Percentiles rank a stretch among this genome's conserved stretches.
These are phyloP conservation scores for Kodamaea sagamina DNA, from an alignment of 805 yeast genomes.

Conservation along the genomic window DNA sequence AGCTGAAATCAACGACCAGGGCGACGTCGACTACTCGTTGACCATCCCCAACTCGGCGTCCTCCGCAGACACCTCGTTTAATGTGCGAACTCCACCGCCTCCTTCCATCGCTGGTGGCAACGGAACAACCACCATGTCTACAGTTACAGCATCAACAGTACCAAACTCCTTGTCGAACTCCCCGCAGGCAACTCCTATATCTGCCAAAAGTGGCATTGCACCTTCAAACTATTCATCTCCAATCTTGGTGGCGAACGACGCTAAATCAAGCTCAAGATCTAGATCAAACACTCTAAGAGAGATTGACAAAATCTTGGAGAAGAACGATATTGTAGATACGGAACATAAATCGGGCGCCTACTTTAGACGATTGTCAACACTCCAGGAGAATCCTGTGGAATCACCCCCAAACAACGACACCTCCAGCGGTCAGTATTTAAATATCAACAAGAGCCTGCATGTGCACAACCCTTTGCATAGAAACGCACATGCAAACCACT, in stretches of 20 bases:
- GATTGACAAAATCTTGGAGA: conserved; percentile 37
- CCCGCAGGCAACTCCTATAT: conserved; percentile 5
- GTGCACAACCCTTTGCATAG: background rate
- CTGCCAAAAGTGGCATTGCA: conserved; percentile 4
- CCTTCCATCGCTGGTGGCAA: conserved; percentile 19
- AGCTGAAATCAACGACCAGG: conserved; percentile 1
- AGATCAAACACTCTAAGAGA: conserved; percentile 41
- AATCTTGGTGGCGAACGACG: background rate
- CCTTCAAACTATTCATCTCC: conserved; percentile 6
- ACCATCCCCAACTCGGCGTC: conserved; percentile 29
- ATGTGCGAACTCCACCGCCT: conserved; percentile 20
- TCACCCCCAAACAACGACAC: background rate
- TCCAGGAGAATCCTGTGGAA: conserved; percentile 52
- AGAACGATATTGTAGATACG: conserved; percentile 39
- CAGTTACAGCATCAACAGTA: conserved; percentile 15
- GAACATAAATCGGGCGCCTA: conserved; percentile 61
- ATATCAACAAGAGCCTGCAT: background rate
- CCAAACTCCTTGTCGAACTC: conserved; percentile 14
- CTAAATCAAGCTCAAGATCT: conserved; percentile 21
- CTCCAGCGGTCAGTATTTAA: background rate
- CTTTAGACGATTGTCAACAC: conserved; percentile 62
- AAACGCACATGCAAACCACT: background rate
- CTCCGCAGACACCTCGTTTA: conserved; percentile 19
- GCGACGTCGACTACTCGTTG: conserved; percentile 1
- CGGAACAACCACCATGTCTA: conserved; percentile 14